Conservation (phyloP, 2,329 filamentous ascomycete species). For the Microsporum canis region DNA sequence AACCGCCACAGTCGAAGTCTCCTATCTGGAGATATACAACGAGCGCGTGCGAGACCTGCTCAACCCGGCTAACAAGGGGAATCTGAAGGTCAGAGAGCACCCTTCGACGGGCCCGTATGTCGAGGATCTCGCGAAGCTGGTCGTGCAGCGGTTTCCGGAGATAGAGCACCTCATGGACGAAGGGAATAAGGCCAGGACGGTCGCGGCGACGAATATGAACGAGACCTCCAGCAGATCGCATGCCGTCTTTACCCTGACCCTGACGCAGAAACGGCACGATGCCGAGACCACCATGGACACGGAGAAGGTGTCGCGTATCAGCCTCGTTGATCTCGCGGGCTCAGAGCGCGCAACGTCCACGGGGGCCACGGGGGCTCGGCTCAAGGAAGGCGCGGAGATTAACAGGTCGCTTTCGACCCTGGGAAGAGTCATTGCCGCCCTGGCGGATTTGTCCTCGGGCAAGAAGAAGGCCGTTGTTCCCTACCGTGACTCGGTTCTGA, state of each 20-base stretch:
- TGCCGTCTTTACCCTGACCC: conserved; percentile 90
- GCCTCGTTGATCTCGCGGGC: conserved; percentile 91
- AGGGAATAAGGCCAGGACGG: conserved; percentile 95
- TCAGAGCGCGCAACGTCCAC: conserved; percentile 96
- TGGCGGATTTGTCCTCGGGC: conserved; percentile 78
- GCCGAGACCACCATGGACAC: conserved; percentile 90
- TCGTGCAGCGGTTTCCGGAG: conserved; percentile 84
- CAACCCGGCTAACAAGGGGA: conserved; percentile 90
- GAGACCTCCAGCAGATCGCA: conserved; percentile 97
- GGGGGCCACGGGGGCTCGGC: conserved; percentile 81
- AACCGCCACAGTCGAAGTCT: conserved; percentile 90
- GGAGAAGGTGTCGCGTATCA: conserved; percentile 97
- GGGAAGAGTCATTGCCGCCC: conserved; percentile 89
- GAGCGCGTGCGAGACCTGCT: conserved; percentile 90
- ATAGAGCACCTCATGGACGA: conserved; percentile 99
- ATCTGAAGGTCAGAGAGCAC: conserved; percentile 94
- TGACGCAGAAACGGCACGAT: conserved; percentile 89
- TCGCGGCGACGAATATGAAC: conserved; percentile 99
- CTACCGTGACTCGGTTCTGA: conserved; percentile 92
- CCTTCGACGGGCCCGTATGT: conserved; percentile 96
- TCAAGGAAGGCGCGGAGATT: conserved; percentile 98
- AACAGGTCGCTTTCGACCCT: conserved; percentile 93
- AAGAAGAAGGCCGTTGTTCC: conserved; percentile 79
- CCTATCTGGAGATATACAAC: conserved; percentile 98
- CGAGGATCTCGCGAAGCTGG: conserved; percentile 90